Evolutionary conservation across 306 rosid genomes (phyloP).

Genomic region (Sphenostylis stenocarpa): DNA sequence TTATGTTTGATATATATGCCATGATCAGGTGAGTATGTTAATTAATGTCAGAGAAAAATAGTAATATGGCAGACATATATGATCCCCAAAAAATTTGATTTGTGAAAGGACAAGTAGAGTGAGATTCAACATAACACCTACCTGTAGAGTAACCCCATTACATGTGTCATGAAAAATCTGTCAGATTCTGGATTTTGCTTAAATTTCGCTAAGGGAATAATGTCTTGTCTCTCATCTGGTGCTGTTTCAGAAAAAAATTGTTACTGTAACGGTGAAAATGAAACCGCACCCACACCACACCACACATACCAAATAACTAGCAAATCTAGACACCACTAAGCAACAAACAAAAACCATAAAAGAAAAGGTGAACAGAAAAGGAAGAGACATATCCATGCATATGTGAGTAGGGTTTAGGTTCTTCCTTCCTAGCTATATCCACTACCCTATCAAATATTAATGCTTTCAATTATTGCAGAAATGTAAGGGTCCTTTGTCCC

Average conservation of each 20-base stretch:
- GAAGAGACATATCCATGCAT: not conserved
- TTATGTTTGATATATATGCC: not conserved
- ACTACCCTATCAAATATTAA: conserved; percentile 24
- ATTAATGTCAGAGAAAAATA: conserved; percentile 9
- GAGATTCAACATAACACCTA: conserved; percentile 3
- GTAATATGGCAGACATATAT: not conserved
- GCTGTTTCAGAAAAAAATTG: not conserved
- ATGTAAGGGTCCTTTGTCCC: not conserved
- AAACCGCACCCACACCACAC: not conserved
- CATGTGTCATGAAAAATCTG: conserved; percentile 24
- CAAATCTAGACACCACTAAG: conserved; percentile 8
- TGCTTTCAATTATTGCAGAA: conserved; percentile 33
- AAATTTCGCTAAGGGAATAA: conserved; percentile 26
- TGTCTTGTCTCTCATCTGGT: conserved; percentile 22
- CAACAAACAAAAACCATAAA: conserved; percentile 12
- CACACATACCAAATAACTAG: not conserved
- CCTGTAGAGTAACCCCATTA: not conserved
- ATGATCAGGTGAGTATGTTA: conserved; percentile 13
- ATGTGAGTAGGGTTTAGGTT: conserved; percentile 1
- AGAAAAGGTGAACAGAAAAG: not conserved
- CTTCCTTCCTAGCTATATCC: not conserved
- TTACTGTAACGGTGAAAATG: conserved; percentile 17
- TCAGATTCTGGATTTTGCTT: conserved; percentile 44
- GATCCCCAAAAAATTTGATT: conserved; percentile 6
- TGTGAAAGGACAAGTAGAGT: conserved; percentile 19